These are phyloP conservation scores for Monascus purpureus DNA, from an alignment of 495 filamentous ascomycete genomes.

Conservation along the genomic window DNA sequence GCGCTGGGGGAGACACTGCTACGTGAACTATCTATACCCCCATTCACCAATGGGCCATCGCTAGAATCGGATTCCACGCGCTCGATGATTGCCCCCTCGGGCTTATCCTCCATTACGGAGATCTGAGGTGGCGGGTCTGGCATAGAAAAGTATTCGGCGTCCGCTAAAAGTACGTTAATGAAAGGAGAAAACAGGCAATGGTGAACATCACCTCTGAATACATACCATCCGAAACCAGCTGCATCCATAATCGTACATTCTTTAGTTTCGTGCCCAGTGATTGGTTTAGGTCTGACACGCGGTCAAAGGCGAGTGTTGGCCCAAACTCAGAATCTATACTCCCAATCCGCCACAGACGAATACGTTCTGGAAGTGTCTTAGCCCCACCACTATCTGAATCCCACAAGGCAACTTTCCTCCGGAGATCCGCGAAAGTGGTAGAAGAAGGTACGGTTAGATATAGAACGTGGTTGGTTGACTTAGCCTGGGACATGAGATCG, in stretches of 20 bases:
- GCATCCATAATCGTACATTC: conserved; percentile 29
- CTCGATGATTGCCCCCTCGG: conserved; percentile 21
- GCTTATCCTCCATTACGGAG: conserved; percentile 17
- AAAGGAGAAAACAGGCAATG: not conserved
- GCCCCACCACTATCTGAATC: conserved; percentile 13
- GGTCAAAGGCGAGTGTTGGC: conserved; percentile 22
- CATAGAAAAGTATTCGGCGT: conserved; percentile 30
- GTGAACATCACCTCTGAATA: too few relatives aligned
- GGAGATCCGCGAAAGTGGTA: conserved; percentile 25
- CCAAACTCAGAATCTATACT: conserved; percentile 22
- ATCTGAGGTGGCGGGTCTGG: conserved; percentile 18
- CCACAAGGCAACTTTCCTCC: conserved; percentile 26
- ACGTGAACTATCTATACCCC: too few relatives aligned
- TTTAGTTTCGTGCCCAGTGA: conserved; percentile 16
- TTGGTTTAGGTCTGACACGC: conserved; percentile 20
- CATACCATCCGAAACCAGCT: conserved; percentile 27
- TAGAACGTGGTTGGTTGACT: conserved; percentile 22
- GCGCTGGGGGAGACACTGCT: too few relatives aligned
- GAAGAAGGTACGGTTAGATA: conserved; percentile 26
- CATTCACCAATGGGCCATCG: too few relatives aligned
- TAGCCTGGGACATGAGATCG: conserved; percentile 32
- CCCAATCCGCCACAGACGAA: conserved; percentile 32
- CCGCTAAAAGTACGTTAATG: conserved; percentile 7
- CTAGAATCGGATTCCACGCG: too few relatives aligned
- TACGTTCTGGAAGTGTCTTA: conserved; percentile 16